Conservation (phyloP, 1,139 yeast genomes). For the Insectozyma bohioensis region DNA sequence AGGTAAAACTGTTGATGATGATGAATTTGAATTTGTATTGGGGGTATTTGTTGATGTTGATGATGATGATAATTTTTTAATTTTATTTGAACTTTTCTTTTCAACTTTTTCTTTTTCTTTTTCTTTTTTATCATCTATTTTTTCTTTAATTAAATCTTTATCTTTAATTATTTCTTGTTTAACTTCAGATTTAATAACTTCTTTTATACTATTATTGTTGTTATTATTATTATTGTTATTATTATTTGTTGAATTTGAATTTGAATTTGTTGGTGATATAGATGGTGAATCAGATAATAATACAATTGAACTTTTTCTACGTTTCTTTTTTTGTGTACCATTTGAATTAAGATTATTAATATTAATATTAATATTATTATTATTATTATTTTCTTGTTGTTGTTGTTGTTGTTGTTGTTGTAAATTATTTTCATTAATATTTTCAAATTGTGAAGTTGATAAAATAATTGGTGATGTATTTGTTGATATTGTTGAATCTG, state of each 20-base stretch:
- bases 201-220: too few relatives aligned
- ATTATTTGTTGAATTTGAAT: constrained; percentile 4
- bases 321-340: too few relatives aligned
- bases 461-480: constrained; percentile 9
- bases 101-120: constrained; percentile 5
- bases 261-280: constrained; percentile 9
- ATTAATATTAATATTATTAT: too few relatives aligned
- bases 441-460: constrained; percentile 9
- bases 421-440: constrained; percentile 9
- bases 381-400: constrained; percentile 1
- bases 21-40: not conserved
- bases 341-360: too few relatives aligned
- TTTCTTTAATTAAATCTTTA: too few relatives aligned
- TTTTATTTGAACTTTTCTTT: too few relatives aligned
- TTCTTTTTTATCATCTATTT: too few relatives aligned
- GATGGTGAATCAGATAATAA: constrained; percentile 8
- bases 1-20: constrained; percentile 6
- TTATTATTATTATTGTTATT: too few relatives aligned
- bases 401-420: constrained; percentile 5
- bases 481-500: not conserved
- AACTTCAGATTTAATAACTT: too few relatives aligned
- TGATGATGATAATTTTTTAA: constrained; percentile 1
- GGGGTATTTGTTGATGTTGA: not conserved
- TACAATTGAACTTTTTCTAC: too few relatives aligned
- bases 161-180: too few relatives aligned